phyloP scores from a whole-genome alignment of 345 rosid genomes.

The Physaria fendleri region DNA sequence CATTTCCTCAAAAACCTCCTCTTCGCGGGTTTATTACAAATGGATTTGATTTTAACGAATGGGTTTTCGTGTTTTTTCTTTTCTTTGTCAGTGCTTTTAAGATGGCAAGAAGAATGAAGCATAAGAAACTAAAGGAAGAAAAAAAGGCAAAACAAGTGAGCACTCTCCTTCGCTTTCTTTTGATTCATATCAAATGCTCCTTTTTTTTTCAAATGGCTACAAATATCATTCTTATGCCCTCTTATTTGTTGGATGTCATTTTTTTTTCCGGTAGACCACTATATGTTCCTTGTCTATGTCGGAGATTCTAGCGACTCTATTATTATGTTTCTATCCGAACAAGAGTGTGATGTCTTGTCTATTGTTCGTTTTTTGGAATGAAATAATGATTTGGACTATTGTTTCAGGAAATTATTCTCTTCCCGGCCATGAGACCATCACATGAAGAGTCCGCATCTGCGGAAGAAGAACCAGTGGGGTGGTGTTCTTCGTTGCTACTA shows the following conservation, averaged over 20 bases:
- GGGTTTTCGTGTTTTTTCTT: background rate
- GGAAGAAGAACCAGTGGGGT: too few relatives aligned
- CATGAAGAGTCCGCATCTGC: too few relatives aligned
- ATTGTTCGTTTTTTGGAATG: too few relatives aligned
- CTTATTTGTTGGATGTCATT: too few relatives aligned
- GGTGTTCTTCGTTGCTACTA: too few relatives aligned
- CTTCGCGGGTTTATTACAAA: too few relatives aligned
- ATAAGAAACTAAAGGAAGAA: constrained; percentile 66
- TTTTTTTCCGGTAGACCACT: constrained; percentile 2
- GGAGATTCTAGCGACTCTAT: background rate
- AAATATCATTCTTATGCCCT: background rate
- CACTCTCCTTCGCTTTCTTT: background rate
- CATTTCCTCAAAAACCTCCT: too few relatives aligned
- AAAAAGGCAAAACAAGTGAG: constrained; percentile 38
- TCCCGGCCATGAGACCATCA: too few relatives aligned
- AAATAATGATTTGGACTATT: too few relatives aligned
- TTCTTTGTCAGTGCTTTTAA: constrained; percentile 63
- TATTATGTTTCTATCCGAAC: background rate
- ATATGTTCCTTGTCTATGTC: background rate
- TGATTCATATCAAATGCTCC: background rate
- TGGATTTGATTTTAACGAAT: background rate
- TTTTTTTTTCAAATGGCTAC: background rate
- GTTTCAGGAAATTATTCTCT: too few relatives aligned
- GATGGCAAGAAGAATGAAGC: constrained; percentile 64
- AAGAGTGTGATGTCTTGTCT: constrained; percentile 1